Percentiles rank a stretch among this genome's conserved stretches.
phyloP scores from a whole-genome alignment of 2,329 filamentous ascomycete genomes.

The Ceratocystiopsis brevicomis region DNA sequence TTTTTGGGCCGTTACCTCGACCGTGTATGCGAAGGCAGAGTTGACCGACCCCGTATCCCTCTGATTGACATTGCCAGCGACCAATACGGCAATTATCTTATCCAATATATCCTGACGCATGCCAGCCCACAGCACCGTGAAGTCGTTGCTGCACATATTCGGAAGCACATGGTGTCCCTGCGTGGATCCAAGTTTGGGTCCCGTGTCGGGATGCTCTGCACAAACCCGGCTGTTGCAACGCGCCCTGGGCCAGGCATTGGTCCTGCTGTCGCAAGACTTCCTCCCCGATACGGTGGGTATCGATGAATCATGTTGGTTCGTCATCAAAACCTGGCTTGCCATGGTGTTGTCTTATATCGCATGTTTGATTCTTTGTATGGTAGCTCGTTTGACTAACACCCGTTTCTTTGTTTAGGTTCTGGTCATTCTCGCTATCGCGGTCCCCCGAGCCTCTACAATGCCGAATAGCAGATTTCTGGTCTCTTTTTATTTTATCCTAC shows the following conservation, averaged over 20 bases:
- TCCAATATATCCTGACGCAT: constrained; percentile 91
- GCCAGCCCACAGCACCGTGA: constrained; percentile 77
- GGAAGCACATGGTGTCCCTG: constrained; percentile 98
- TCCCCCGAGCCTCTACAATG: constrained; percentile 1
- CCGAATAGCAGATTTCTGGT: background rate
- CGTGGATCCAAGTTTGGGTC: constrained; percentile 97
- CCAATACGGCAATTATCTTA: constrained; percentile 95
- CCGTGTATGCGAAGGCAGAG: constrained; percentile 77
- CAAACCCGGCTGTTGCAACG: constrained; percentile 77
- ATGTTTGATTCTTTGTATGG: background rate
- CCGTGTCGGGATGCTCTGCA: constrained; percentile 95
- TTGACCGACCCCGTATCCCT: constrained; percentile 84
- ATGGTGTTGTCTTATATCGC: background rate
- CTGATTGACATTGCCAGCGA: constrained; percentile 96
- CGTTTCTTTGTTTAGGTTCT: background rate
- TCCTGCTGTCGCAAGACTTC: constrained; percentile 41
- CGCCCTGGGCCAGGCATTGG: constrained; percentile 72
- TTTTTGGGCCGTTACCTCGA: constrained; percentile 87
- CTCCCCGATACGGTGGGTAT: constrained; percentile 40
- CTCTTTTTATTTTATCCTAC: background rate
- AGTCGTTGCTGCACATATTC: constrained; percentile 79
- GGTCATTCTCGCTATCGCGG: constrained; percentile 4
- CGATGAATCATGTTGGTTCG: constrained; percentile 23
- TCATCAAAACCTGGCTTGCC: background rate
- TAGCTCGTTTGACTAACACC: background rate